Evolutionary conservation across 2,329 filamentous ascomycete species (phyloP).

Genomic region (Nothophoma quercina): DNA sequence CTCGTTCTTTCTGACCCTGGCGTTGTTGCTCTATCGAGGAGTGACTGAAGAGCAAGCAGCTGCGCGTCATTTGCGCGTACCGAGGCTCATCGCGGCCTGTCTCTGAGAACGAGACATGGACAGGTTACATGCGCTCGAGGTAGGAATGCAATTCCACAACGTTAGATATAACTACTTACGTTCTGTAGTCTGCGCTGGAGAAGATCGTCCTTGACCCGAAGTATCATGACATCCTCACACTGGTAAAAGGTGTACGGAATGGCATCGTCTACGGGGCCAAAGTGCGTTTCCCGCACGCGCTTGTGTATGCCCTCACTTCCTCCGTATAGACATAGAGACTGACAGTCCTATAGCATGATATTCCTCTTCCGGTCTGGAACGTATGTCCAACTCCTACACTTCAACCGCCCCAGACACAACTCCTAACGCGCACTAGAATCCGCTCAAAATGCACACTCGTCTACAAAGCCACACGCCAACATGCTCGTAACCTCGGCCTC

Average conservation of each 20-base stretch:
- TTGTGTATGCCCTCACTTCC: constrained; percentile 67
- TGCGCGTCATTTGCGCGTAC: constrained; percentile 22
- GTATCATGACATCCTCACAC: constrained; percentile 82
- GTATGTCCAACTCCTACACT: constrained; percentile 57
- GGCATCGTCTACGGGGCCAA: constrained; percentile 96
- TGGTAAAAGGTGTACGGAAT: constrained; percentile 95
- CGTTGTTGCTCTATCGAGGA: not conserved
- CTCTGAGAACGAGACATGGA: constrained; percentile 35
- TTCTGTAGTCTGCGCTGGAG: constrained; percentile 72
- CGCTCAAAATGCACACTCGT: constrained; percentile 81
- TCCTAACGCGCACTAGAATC: constrained; percentile 56
- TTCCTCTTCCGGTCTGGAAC: constrained; percentile 93
- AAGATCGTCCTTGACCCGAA: constrained; percentile 80
- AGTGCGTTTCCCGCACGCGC: constrained; percentile 96
- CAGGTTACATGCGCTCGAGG: constrained; percentile 44
- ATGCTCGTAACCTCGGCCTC: constrained; percentile 88
- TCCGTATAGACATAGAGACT: not conserved
- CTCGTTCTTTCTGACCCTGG: not conserved
- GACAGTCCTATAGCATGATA: constrained; percentile 74
- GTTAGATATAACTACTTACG: constrained; percentile 7
- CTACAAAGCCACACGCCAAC: constrained; percentile 84
- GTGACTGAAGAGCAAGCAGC: not conserved
- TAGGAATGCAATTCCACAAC: constrained; percentile 11
- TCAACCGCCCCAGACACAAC: not conserved
- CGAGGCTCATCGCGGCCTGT: constrained; percentile 32